Evolutionary conservation across 768 basidiomycete genomes (phyloP).

Genomic region (Scleroderma bovista): DNA sequence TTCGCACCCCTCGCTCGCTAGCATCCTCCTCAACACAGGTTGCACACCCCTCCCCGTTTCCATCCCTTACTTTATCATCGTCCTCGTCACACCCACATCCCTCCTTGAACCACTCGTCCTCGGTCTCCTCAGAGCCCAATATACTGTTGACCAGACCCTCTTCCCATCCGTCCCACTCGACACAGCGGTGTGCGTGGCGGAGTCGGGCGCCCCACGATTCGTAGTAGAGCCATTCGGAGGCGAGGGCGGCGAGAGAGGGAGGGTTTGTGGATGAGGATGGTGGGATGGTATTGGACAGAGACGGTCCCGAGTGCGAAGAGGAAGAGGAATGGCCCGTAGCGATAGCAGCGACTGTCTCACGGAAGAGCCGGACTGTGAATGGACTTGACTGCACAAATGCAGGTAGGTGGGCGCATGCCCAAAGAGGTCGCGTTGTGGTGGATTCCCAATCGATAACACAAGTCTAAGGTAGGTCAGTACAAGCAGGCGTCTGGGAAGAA

Average conservation of each 20-base stretch:
- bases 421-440: conserved; percentile 80
- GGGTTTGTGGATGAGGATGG: too few relatives aligned
- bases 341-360: conserved; percentile 53
- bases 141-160: conserved; percentile 76
- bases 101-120: conserved; percentile 66
- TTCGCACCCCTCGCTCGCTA: background rate
- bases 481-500: background rate
- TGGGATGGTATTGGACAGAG: too few relatives aligned
- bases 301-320: conserved; percentile 10
- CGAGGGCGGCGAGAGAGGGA: conserved; percentile 36
- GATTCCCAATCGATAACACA: conserved; percentile 91
- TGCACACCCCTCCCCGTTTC: conserved; percentile 7
- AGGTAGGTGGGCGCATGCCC: conserved; percentile 80
- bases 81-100: conserved; percentile 11
- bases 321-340: conserved; percentile 12
- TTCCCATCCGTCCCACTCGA: conserved; percentile 91
- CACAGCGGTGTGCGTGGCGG: conserved; percentile 73
- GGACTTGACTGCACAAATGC: conserved; percentile 74
- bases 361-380: conserved; percentile 68
- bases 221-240: conserved; percentile 69
- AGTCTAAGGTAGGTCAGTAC: conserved; percentile 40
- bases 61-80: conserved; percentile 1
- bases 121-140: conserved; percentile 63
- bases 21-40: background rate
- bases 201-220: conserved; percentile 61